These are phyloP conservation scores for Tulasnella calospora DNA, from an alignment of 768 basidiomycete genomes.

Conservation along the genomic window DNA sequence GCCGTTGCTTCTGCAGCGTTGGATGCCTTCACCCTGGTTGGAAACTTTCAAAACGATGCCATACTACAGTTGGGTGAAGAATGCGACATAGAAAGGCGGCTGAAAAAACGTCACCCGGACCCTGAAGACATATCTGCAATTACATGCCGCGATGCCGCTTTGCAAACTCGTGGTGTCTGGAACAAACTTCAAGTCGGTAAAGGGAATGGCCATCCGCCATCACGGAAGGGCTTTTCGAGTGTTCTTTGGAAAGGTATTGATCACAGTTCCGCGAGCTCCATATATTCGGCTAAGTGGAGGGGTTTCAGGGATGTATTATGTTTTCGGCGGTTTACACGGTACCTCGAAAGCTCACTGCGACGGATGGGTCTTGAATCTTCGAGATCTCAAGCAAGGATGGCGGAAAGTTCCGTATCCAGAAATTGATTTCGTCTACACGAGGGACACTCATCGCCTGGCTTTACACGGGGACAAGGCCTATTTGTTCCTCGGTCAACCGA, in stretches of 20 bases:
- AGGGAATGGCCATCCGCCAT: conserved; percentile 33
- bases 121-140: neutral
- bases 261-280: neutral
- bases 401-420: conserved; percentile 17
- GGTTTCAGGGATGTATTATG: conserved; percentile 25
- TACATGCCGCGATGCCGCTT: neutral
- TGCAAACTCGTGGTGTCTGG: conserved; percentile 42
- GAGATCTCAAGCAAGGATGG: conserved; percentile 20
- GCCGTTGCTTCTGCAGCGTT: conserved; percentile 34
- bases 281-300: conserved; percentile 29
- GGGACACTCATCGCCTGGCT: conserved; percentile 25
- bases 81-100: neutral
- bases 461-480: conserved; percentile 38
- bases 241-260: conserved; percentile 32
- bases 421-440: neutral
- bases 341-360: conserved; percentile 28
- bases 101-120: neutral
- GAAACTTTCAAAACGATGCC: neutral
- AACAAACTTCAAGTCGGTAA: conserved; percentile 32
- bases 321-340: conserved; percentile 31
- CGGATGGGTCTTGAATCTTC: conserved; percentile 30
- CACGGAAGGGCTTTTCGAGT: conserved; percentile 32
- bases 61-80: neutral
- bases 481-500: conserved; percentile 37
- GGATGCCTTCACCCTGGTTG: neutral